Evolutionary conservation across 495 filamentous ascomycete species (phyloP).

Genomic region (Zalerion maritima): DNA sequence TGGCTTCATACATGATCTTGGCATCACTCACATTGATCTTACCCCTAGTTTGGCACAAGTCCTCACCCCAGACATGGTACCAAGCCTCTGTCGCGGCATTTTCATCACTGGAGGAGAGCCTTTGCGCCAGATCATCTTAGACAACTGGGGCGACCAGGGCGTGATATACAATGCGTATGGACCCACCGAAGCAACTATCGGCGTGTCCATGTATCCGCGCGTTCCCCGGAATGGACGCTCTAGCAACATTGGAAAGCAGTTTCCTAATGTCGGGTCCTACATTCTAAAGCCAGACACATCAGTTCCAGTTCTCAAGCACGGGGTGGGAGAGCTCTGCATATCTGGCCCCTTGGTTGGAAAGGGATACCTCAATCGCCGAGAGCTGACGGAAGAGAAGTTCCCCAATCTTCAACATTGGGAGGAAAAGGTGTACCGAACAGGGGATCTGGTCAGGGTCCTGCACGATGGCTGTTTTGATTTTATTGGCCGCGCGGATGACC

Average conservation of each 20-base stretch:
- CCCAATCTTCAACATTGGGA: conserved; percentile 35
- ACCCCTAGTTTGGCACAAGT: conserved; percentile 52
- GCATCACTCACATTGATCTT: conserved; percentile 77
- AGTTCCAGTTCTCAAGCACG: conserved; percentile 59
- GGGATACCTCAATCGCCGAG: conserved; percentile 68
- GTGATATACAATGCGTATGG: conserved; percentile 70
- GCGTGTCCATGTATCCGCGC: conserved; percentile 62
- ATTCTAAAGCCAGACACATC: conserved; percentile 58
- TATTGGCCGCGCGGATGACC: conserved; percentile 60
- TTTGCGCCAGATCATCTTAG: conserved; percentile 56
- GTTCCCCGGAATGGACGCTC: conserved; percentile 57
- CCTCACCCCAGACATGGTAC: conserved; percentile 51
- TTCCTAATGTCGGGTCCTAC: conserved; percentile 68
- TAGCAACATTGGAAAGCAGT: conserved; percentile 74
- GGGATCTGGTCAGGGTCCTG: conserved; percentile 60
- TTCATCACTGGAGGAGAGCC: conserved; percentile 67
- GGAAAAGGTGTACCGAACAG: conserved; percentile 57
- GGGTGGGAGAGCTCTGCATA: conserved; percentile 75
- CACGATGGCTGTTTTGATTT: conserved; percentile 60
- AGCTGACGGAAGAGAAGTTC: conserved; percentile 51
- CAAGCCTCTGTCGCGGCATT: conserved; percentile 49
- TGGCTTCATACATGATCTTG: conserved; percentile 47
- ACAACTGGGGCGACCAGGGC: conserved; percentile 46
- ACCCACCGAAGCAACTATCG: conserved; percentile 84
- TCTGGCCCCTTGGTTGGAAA: conserved; percentile 75